These are phyloP conservation scores for Yamadazyma triangularis DNA, from an alignment of 1,139 yeast species.

Conservation along the genomic window DNA sequence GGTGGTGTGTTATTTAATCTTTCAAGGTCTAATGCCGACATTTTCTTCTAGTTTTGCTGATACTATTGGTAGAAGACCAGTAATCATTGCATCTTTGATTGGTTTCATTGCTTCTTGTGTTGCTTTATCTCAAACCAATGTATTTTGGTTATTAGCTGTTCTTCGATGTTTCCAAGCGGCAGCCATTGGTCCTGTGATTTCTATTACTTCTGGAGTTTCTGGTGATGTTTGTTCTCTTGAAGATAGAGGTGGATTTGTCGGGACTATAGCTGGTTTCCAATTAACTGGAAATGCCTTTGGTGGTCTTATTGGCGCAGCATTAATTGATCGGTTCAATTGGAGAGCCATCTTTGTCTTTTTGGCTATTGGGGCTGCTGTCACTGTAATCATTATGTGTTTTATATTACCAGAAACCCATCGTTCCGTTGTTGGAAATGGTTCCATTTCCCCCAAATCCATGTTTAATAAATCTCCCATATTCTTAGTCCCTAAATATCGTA, in stretches of 20 bases:
- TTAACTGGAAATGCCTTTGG: conserved; percentile 39
- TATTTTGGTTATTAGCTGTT: conserved; percentile 31
- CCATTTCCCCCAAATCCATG: conserved; percentile 20
- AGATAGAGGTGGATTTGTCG: conserved; percentile 38
- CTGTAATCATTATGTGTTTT: conserved; percentile 19
- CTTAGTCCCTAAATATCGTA: conserved; percentile 19
- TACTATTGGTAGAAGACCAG: conserved; percentile 32
- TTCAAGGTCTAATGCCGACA: conserved; percentile 36
- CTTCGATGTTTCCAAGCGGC: conserved; percentile 39
- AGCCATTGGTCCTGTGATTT: conserved; percentile 37
- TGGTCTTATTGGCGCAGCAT: conserved; percentile 35
- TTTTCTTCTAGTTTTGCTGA: conserved; percentile 33
- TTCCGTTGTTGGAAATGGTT: conserved; percentile 36
- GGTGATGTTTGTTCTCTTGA: conserved; percentile 36
- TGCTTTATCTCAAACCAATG: conserved; percentile 32
- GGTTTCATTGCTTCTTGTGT: conserved; percentile 28
- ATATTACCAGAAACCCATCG: conserved; percentile 35
- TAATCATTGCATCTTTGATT: conserved; percentile 23
- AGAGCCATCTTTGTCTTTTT: conserved; percentile 34
- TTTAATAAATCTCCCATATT: conserved; percentile 22
- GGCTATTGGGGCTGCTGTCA: conserved; percentile 33
- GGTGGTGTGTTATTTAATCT: conserved; percentile 33
- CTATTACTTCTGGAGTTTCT: conserved; percentile 36
- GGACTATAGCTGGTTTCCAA: conserved; percentile 31
- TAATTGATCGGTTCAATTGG: conserved; percentile 30